Base-by-base conservation (phyloP, 306 rosid genomes). In the Dalbergia cultrata region DNA sequence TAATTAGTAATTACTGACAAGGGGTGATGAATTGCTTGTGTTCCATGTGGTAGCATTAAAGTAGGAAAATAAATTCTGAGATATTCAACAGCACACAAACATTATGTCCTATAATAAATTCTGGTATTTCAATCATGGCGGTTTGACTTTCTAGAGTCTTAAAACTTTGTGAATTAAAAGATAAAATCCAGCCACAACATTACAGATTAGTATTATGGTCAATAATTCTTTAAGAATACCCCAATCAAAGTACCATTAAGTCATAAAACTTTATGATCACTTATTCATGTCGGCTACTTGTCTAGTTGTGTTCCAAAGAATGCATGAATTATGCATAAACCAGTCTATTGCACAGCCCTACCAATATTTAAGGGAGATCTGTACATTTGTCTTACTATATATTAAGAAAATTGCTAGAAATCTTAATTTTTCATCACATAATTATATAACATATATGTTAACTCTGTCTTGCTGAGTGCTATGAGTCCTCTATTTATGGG, bases 311-410 rank as follows among this genome's bases (percentile, higher is more conserved):
- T 50, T 22, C 43, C 34, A 54, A 26, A 50, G 5, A 67, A 11
- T 53, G 19, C 65, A 13, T 47, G 56, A 67, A 33, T 45, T 34
- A 53, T 72, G 50, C 5, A 8, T 45, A 16, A 7, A 60, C 19
- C 56, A 37, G 47, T 49, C 41, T 41, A 13, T 75, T 34, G 37
- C 41, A 37, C 69, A 66, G 68, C 44, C 54, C 61, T 44, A 21
- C 41, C 22, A 67, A n/a, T 19, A 67, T 78, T 67, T 44, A 59
- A 81, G 50, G 26, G 7, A 76, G 41, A 37, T 69, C 9, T 70
- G 54, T 63, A 9, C 6, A 62, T 17, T 21, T 70, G 45, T 76
- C 68, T 37, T 37, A 26, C 31, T 37, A 4, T 37, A 37, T 7
- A 37, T 37, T 5, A 7, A 37, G 1, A 37, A 5, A 37, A 37